Conservation (phyloP, 345 rosid species). For the Corchorus capsularis region DNA sequence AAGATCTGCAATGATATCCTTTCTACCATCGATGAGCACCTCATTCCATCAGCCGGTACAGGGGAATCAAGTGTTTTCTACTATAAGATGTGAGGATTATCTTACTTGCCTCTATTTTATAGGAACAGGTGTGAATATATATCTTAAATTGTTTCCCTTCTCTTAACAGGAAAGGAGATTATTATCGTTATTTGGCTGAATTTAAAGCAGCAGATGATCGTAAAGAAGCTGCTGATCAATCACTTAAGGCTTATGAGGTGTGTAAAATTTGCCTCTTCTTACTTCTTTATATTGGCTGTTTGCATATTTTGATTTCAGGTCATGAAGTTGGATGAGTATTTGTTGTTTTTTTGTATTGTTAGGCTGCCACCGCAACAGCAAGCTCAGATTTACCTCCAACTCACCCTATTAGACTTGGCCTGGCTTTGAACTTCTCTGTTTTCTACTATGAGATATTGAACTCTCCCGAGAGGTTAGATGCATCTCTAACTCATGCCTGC, state of each 20-base stretch:
- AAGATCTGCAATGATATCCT: conserved; percentile 74
- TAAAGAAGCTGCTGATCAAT: conserved; percentile 29
- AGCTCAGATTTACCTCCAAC: conserved; percentile 62
- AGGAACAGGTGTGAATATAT: not conserved
- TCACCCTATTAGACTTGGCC: conserved; percentile 84
- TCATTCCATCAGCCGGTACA: conserved; percentile 63
- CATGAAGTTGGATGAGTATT: not conserved
- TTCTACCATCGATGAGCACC: conserved; percentile 61
- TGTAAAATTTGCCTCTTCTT: not conserved
- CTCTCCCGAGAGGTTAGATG: conserved; percentile 69
- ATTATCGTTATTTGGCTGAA: conserved; percentile 24
- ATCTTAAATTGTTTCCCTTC: conserved; percentile 3
- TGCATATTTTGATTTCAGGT: not conserved
- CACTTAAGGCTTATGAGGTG: conserved; percentile 42
- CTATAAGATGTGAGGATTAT: conserved; percentile 63
- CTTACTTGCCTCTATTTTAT: not conserved
- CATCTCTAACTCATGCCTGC: not conserved
- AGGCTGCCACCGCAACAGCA: conserved; percentile 48
- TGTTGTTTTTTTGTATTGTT: conserved; percentile 5
- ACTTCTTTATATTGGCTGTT: not conserved
- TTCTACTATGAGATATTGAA: conserved; percentile 87
- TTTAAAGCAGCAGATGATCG: conserved; percentile 16
- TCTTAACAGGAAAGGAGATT: conserved; percentile 28
- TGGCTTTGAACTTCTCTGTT: conserved; percentile 85
- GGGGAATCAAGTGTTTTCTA: conserved; percentile 87